Base-by-base conservation (phyloP, 345 rosid species). In the Brassica rapa region DNA sequence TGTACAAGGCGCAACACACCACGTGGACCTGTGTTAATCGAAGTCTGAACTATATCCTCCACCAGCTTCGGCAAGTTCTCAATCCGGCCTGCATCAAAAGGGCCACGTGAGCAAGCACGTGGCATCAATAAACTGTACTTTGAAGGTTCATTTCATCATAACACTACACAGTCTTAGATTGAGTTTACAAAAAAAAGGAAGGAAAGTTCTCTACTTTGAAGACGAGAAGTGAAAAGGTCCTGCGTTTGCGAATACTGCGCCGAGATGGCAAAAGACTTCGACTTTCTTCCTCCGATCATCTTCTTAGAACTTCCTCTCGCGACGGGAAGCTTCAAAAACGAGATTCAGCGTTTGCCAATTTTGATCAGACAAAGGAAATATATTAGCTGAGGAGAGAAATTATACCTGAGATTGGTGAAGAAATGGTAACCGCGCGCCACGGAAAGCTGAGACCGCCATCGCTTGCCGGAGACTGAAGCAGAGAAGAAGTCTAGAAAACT, bases 11-110 rank as follows among this genome's bases (percentile, higher is more conserved):
- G 86, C 32, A 91, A 62, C 23, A 89, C 93, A 66, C 98, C 99
- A 0, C 97, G 90, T 25, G 98, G 98, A 72, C 98, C 98, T 1
- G 97, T 94, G 73, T 80, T 88, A 72, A 94, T 81, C 5, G 98
- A 94, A 39, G 98, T 90, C 83, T 85, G 97, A 78, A 91, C 82
- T 61, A 94, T 94, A 76, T 94, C 97, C 84, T 92, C 95, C 78
- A 92, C 87, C 62, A 94, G 75, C 75, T 91, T 88, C 23, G 23
- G 1, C 2, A 65, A 25, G 0, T 8, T 46, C 71, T 32, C 19
- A 49, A 95, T 79, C 68, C 86, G 84, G 68, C 80, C 99, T 95
- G 85, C 70, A 49, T 62, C 67, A 76, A 75, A 63, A 67, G 19
- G n/a, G 53, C 53, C 53, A 46, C 16, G 16, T 46, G 16, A 46